A percentile compares a stretch with the other conserved stretches of the same genome.
Conservation (phyloP, 768 basidiomycete genomes). For the Hygrocybe coccinea region DNA sequence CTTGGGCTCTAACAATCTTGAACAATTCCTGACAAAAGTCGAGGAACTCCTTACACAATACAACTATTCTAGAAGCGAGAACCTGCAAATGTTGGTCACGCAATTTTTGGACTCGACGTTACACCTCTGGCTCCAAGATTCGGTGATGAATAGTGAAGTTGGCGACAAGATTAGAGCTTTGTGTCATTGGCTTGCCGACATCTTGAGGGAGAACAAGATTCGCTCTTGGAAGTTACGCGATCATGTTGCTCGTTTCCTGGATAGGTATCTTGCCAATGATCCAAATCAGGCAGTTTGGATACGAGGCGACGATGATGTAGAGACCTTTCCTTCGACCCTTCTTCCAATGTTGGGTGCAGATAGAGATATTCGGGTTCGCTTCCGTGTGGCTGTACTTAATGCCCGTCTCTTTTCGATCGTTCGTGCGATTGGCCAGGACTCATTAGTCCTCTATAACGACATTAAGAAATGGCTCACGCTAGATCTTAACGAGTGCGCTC, state of each 20-base stretch:
- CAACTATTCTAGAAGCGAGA: constrained; percentile 49
- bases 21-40: constrained; percentile 50
- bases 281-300: constrained; percentile 50
- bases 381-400: constrained; percentile 61
- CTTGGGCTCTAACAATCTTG: constrained; percentile 47
- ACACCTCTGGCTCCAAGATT: constrained; percentile 47
- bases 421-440: constrained; percentile 27
- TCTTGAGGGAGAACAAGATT: constrained; percentile 38
- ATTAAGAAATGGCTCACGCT: constrained; percentile 44
- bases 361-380: constrained; percentile 78
- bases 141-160: constrained; percentile 32
- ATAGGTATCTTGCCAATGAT: constrained; percentile 57
- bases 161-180: constrained; percentile 45
- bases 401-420: constrained; percentile 54
- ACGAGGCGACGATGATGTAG: constrained; percentile 27
- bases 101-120: constrained; percentile 62
- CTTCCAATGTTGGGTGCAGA: constrained; percentile 59
- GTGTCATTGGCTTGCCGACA: constrained; percentile 49
- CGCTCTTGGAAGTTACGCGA: constrained; percentile 68
- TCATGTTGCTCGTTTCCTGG: constrained; percentile 57
- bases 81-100: constrained; percentile 50
- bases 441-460: constrained; percentile 40
- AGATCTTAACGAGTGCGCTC: constrained; percentile 48
- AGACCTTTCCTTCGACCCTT: constrained; percentile 37
- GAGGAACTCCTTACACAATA: constrained; percentile 51